phyloP scores from a whole-genome alignment of 208 protist genomes.

The Crithidia sp. region DNA sequence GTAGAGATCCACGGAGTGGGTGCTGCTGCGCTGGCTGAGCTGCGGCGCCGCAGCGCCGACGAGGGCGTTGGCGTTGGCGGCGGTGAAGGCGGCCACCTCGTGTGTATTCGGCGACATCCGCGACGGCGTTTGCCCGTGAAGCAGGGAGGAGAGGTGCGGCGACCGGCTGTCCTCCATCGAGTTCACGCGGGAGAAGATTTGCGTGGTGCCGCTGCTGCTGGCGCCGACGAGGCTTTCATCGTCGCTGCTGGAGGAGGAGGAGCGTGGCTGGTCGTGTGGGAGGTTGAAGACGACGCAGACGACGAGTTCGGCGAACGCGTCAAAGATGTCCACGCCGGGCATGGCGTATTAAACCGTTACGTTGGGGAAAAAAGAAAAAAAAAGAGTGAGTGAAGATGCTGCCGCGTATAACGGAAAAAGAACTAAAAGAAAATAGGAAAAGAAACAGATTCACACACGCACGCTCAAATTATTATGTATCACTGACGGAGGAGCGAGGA shows the following conservation, averaged over 20 bases:
- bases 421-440: constrained; percentile 13
- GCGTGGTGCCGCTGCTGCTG: constrained; percentile 29
- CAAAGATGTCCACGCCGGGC: constrained; percentile 65
- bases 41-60: background rate
- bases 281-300: constrained; percentile 72
- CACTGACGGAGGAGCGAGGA: too few relatives aligned
- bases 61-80: background rate
- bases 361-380: constrained; percentile 3
- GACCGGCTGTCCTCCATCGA: constrained; percentile 3
- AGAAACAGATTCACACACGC: background rate
- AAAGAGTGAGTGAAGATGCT: background rate
- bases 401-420: background rate
- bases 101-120: background rate
- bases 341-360: constrained; percentile 17
- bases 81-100: background rate
- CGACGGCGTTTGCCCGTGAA: background rate
- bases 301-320: constrained; percentile 70
- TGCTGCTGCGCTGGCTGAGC: constrained; percentile 22
- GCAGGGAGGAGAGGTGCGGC: background rate
- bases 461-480: too few relatives aligned
- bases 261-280: constrained; percentile 22
- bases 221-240: constrained; percentile 5
- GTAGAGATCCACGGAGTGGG: constrained; percentile 31
- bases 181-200: constrained; percentile 20
- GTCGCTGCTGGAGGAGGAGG: constrained; percentile 6